These are phyloP conservation scores for Protomyces inouyei DNA, from an alignment of 1,139 yeast species.

Conservation along the genomic window DNA sequence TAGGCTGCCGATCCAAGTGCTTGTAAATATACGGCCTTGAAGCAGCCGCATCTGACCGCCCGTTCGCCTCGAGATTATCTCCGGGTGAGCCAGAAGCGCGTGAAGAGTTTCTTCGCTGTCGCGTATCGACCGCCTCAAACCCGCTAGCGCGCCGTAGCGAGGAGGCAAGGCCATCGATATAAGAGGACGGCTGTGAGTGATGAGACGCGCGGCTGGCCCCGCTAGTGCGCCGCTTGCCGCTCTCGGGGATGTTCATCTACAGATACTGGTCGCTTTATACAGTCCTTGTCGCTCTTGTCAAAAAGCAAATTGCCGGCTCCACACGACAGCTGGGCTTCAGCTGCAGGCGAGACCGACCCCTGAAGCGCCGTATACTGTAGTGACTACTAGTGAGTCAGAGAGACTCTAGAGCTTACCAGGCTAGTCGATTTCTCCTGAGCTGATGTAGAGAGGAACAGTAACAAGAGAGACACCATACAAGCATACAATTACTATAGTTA, in stretches of 20 bases:
- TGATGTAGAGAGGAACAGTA: too few relatives aligned
- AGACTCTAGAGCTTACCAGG: too few relatives aligned
- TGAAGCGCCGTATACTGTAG: too few relatives aligned
- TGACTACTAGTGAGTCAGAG: too few relatives aligned
- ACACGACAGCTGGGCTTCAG: too few relatives aligned
- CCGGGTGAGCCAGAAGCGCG: neutral
- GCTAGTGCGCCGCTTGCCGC: neutral
- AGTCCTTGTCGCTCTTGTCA: too few relatives aligned
- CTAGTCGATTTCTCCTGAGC: too few relatives aligned
- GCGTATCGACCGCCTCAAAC: conserved; percentile 14
- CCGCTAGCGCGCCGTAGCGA: conserved; percentile 9
- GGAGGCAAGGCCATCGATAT: conserved; percentile 19
- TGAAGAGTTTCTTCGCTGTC: neutral
- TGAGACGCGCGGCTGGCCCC: neutral
- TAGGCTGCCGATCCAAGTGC: neutral
- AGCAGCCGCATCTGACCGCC: neutral
- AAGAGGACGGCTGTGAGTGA: neutral
- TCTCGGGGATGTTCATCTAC: neutral
- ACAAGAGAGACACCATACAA: too few relatives aligned
- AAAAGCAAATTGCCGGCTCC: too few relatives aligned
- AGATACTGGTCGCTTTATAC: neutral
- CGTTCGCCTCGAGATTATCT: neutral
- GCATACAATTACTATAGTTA: too few relatives aligned
- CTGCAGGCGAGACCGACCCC: too few relatives aligned
- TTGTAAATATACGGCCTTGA: neutral